phyloP scores from a whole-genome alignment of 2,329 filamentous ascomycete genomes.

The Ilyonectria sp. region DNA sequence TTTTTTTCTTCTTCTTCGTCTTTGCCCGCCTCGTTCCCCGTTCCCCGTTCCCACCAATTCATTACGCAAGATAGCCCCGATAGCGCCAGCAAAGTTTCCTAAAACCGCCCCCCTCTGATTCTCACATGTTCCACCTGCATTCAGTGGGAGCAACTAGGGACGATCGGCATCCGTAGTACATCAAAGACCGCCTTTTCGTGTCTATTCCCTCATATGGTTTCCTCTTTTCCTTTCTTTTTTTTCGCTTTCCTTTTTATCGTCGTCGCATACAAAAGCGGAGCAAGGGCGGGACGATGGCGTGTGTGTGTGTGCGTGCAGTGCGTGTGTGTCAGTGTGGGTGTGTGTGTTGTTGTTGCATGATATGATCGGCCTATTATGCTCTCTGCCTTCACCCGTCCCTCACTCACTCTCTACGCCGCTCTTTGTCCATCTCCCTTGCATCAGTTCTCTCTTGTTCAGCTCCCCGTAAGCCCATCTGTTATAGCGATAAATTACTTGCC shows the following conservation, averaged over 20 bases:
- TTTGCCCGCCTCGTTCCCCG: background rate
- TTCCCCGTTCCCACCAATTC: constrained; percentile 21
- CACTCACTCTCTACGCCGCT: background rate
- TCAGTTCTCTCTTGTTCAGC: background rate
- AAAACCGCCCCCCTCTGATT: background rate
- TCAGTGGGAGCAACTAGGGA: background rate
- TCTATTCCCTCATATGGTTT: constrained; percentile 1
- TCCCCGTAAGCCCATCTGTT: background rate
- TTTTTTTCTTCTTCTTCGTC: background rate
- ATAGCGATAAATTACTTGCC: background rate
- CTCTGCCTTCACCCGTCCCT: constrained; percentile 8
- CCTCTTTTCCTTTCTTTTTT: constrained; percentile 10
- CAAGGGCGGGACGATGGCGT: constrained; percentile 20
- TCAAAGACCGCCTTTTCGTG: background rate
- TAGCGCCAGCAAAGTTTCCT: constrained; percentile 23
- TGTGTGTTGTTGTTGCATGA: constrained; percentile 30
- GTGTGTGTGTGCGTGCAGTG: constrained; percentile 16
- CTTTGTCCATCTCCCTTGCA: background rate
- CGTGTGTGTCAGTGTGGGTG: constrained; percentile 27
- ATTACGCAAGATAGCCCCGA: constrained; percentile 20
- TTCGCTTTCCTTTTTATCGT: constrained; percentile 9
- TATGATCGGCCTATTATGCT: constrained; percentile 25
- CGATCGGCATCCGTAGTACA: background rate
- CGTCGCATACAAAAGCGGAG: constrained; percentile 31
- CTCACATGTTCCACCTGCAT: background rate